Evolutionary conservation across 139 green algal genomes (phyloP), one percentile per base, ranked within the genome.

Genomic region (Picochlorum sp.): DNA sequence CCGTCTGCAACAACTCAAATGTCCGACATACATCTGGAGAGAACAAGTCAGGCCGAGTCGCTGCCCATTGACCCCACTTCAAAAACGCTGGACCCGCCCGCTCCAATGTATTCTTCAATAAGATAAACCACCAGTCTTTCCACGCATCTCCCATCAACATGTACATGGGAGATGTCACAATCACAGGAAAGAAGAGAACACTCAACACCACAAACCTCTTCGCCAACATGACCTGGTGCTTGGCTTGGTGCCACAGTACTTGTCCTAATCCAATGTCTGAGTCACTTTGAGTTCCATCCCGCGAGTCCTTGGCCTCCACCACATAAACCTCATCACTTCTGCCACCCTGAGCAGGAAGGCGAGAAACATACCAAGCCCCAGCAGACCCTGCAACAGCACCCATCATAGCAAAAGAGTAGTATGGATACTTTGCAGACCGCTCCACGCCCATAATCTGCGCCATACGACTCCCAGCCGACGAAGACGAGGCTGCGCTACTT

Each of bases 31-130:
- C 45, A 65, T 79, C 76, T 26, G 62, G 56, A 2, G 61, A 20
- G 58, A 95, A 74, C 73, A 85, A 21, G 72, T 95, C 87, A 18
- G 79, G 76, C 30, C 87, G 73, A 10, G 87, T 89, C 37, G 83
- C 81, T 10, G 87, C 85, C 87, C 87, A 95, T 79, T 95, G 87
- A 3, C 83, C 87, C 87, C 87, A 94, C 75, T 95, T 95, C 49
- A 95, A 89, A 69, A 87, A 89, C 1, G 89, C 89, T 3, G 91
- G 82, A 24, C 91, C 83, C 58, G 81, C 70, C 6, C 64, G 49
- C 72, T 91, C 85, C 46, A 94, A 70, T 8, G 86, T 95, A 80
- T 86, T 91, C 2, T 66, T 50, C 65, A 94, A 52, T 23, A 94
- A 80, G 16, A 73, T 9, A 65, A 91, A 68, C 88, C 88, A 95